Evolutionary conservation across 306 rosid species (phyloP), one percentile per base, ranked within the genome.

Genomic region (Ziziphus jujuba): DNA sequence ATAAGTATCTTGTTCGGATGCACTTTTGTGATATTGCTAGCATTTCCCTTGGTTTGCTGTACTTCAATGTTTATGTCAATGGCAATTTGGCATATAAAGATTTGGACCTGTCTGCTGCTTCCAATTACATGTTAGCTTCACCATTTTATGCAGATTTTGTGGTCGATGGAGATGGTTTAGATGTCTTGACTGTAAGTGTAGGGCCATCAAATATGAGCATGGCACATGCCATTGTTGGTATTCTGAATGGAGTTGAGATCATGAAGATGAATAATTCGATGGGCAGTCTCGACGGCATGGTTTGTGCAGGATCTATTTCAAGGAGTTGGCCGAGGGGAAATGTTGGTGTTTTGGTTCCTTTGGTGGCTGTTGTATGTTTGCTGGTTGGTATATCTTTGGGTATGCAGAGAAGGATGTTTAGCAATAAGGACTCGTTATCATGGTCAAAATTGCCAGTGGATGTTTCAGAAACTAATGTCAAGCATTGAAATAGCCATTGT

Each of bases 11-110:
- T 31, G 79, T 83, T 61, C 74, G 97, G 69, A 16, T 93, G 81
- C 99, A 93, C 62, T 90, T 90, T 68, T 93, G 97, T 72, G 98
- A 90, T 72, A 88, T 90, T 71, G 96, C 99, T 59, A 93, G 97
- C 40, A 78, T 81, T 43, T 76, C 91, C 0, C 79, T 86, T 14
- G 87, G 89, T 49, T 73, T 90, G 77, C 63, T 92, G 13, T 87
- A 59, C 76, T 92, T 90, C 85, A 92, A 92, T 66, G 90, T 93
- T 28, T 86, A 90, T 73, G 89, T 93, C n/a, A 77, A 93, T 70
- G 95, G 95, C 51, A 5, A 79, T 35, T 65, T 86, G 70, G 97
- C 80, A 0, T 66, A 34, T 16, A 55, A 78, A 31, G 84, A 93
- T 75, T 85, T 88, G 73, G 98, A 93, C 75, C 79, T 93, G 59